phyloP scores from a whole-genome alignment of 1,139 yeast species.

The Yamadazyma dendronema region DNA sequence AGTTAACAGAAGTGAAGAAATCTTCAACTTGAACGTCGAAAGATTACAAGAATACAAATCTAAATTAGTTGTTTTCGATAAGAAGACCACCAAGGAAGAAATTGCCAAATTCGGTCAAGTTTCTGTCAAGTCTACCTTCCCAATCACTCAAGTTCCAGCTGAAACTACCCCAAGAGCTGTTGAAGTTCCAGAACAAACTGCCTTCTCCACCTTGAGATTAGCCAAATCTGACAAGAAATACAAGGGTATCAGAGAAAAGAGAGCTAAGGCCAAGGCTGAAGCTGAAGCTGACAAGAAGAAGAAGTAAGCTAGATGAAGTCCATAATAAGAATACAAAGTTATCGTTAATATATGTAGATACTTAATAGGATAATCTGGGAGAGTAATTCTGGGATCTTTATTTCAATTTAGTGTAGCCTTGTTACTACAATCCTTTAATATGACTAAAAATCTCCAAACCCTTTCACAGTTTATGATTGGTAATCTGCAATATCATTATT shows the following conservation, averaged over 20 bases:
- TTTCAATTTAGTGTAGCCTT: constrained; percentile 1
- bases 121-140: constrained; percentile 82
- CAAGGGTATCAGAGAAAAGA: constrained; percentile 96
- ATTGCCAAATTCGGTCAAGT: constrained; percentile 70
- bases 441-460: no score
- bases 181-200: constrained; percentile 79
- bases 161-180: constrained; percentile 90
- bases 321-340: not conserved
- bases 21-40: constrained; percentile 89
- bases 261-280: constrained; percentile 95
- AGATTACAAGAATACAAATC: constrained; percentile 96
- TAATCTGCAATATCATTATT: no score
- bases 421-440: not conserved
- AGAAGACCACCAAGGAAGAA: constrained; percentile 75
- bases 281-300: constrained; percentile 97
- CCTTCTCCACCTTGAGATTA: constrained; percentile 92
- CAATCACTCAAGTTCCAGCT: constrained; percentile 74
- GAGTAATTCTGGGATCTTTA: constrained; percentile 4
- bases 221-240: constrained; percentile 93
- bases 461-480: no score
- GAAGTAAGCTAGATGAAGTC: constrained; percentile 53
- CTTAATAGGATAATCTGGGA: constrained; percentile 3
- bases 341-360: constrained; percentile 3
- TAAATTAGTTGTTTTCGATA: constrained; percentile 94
- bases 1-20: constrained; percentile 97